Evolutionary conservation across 2,329 filamentous ascomycete genomes (phyloP).

Genomic region (Davidsoniella eucalypti): DNA sequence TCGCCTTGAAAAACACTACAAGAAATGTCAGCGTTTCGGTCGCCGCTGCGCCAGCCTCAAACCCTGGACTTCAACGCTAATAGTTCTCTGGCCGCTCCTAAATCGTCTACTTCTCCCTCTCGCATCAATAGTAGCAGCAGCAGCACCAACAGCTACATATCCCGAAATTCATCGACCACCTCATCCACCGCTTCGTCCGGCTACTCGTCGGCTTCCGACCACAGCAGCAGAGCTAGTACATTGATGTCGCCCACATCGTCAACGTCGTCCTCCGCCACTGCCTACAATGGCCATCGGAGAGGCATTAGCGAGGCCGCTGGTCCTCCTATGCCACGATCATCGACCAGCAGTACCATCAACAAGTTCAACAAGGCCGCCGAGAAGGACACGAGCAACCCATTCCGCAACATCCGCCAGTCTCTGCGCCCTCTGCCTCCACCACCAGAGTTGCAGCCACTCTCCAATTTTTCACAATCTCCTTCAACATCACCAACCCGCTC

Average conservation of each 20-base stretch:
- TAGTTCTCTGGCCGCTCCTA: slow-evolving; percentile 21
- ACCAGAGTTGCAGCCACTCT: slow-evolving; percentile 26
- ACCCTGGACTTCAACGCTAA: slow-evolving; percentile 17
- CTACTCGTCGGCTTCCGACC: slow-evolving; percentile 43
- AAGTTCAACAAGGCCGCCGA: slow-evolving; percentile 17
- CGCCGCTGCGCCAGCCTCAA: slow-evolving; percentile 22
- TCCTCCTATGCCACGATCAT: slow-evolving; percentile 25
- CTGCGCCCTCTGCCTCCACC: slow-evolving; percentile 57
- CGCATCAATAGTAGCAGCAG: slow-evolving; percentile 1
- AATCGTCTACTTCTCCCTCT: slow-evolving; percentile 15
- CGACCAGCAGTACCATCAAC: slow-evolving; percentile 7
- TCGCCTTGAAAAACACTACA: background rate
- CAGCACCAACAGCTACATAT: slow-evolving; percentile 19
- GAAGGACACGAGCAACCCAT: slow-evolving; percentile 43
- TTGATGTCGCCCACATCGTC: slow-evolving; percentile 39
- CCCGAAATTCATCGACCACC: slow-evolving; percentile 51
- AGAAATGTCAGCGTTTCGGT: slow-evolving; percentile 23
- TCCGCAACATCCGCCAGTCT: slow-evolving; percentile 58
- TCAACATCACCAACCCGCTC: slow-evolving; percentile 10
- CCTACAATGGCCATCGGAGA: slow-evolving; percentile 45
- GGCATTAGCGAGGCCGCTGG: slow-evolving; percentile 57
- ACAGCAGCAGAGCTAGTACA: slow-evolving; percentile 42
- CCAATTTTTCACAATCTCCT: background rate
- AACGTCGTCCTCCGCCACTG: slow-evolving; percentile 29
- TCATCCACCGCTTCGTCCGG: slow-evolving; percentile 56